A percentile compares a stretch with the other conserved stretches of the same genome.
Evolutionary conservation across 75 land plant genomes (phyloP).

Genomic region (Isoetes taiwanensis): DNA sequence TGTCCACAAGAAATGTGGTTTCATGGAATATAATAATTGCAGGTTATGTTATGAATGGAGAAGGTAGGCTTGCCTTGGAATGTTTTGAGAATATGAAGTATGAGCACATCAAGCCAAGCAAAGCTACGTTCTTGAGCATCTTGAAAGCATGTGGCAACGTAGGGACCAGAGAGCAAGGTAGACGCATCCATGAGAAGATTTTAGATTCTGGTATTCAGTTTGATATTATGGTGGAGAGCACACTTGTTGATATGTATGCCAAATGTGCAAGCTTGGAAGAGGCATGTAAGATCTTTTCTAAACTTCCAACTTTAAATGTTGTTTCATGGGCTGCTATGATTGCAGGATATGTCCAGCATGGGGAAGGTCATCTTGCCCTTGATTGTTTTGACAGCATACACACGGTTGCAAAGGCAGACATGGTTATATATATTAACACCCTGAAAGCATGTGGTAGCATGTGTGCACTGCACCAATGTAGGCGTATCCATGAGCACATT

Average conservation of each 20-base stretch:
- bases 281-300: background rate
- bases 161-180: too few relatives aligned
- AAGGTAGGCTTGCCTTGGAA: slow-evolving; percentile 17
- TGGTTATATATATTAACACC: too few relatives aligned
- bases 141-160: too few relatives aligned
- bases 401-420: too few relatives aligned
- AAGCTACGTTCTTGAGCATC: slow-evolving; percentile 20
- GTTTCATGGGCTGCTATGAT: slow-evolving; percentile 9
- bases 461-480: slow-evolving; percentile 25
- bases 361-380: background rate
- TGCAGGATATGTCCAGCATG: background rate
- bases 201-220: slow-evolving; percentile 25
- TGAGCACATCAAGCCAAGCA: slow-evolving; percentile 24
- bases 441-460: slow-evolving; percentile 37
- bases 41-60: slow-evolving; percentile 20
- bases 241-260: slow-evolving; percentile 11
- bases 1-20: slow-evolving; percentile 30
- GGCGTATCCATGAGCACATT: slow-evolving; percentile 26
- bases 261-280: slow-evolving; percentile 5
- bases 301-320: background rate
- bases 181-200: slow-evolving; percentile 28
- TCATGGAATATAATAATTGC: slow-evolving; percentile 48
- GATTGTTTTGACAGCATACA: background rate
- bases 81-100: slow-evolving; percentile 37
- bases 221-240: slow-evolving; percentile 13